phyloP scores from a whole-genome alignment of 352 stramenopile species.

The Globisporangium cederbergense region DNA sequence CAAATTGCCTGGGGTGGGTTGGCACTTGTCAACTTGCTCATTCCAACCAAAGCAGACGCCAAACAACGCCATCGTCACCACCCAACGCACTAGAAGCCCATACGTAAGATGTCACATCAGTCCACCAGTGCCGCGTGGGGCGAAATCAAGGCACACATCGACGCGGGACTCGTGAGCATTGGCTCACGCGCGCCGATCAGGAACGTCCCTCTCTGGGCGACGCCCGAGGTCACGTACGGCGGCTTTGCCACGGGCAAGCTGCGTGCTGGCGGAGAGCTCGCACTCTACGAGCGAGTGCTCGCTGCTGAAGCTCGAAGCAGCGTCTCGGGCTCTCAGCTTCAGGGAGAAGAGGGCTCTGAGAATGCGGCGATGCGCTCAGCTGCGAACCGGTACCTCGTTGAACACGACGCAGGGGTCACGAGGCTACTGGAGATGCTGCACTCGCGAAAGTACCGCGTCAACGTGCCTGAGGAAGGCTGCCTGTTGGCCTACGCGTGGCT shows the following conservation, averaged over 20 bases:
- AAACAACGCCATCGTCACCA: too few relatives aligned
- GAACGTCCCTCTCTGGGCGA: too few relatives aligned
- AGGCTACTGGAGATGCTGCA: conserved; percentile 15
- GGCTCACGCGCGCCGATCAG: too few relatives aligned
- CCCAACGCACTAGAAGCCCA: too few relatives aligned
- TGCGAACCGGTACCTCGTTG: conserved; percentile 8
- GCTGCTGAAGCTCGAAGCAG: not conserved
- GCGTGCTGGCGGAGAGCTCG: conserved; percentile 5
- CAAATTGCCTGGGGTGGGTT: too few relatives aligned
- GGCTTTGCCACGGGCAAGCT: conserved; percentile 15
- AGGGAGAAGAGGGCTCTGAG: not conserved
- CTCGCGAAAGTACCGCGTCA: conserved; percentile 18
- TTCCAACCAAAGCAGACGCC: not conserved
- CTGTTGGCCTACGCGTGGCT: conserved; percentile 24
- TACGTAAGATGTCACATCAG: too few relatives aligned
- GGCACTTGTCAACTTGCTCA: too few relatives aligned
- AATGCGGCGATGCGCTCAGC: not conserved
- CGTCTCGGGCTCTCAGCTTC: not conserved
- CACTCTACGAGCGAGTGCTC: conserved; percentile 2
- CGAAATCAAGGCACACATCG: too few relatives aligned
- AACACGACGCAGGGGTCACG: not conserved
- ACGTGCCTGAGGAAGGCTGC: conserved; percentile 19
- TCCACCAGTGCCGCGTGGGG: too few relatives aligned
- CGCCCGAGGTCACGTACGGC: not conserved
- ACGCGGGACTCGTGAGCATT: too few relatives aligned